Evolutionary conservation across 164 flowering plant species (phyloP).

Genomic region (Magnolia changhungtana): DNA sequence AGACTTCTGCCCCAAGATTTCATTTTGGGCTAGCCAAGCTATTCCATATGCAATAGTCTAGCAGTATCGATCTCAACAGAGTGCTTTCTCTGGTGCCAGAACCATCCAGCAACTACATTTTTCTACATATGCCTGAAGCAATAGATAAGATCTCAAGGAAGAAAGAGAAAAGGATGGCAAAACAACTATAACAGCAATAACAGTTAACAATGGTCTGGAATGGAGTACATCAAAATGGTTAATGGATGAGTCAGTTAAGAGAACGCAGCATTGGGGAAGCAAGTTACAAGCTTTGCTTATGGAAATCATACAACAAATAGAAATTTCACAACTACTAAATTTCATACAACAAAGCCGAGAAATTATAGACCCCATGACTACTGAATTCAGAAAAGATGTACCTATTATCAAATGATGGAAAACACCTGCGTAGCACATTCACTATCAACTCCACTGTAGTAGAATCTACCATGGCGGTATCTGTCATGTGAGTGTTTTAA

Average conservation of each 20-base stretch:
- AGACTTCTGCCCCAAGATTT: too few relatives aligned
- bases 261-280: too few relatives aligned
- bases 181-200: background rate
- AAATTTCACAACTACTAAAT: too few relatives aligned
- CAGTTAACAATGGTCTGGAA: background rate
- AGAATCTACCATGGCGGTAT: constrained; percentile 88
- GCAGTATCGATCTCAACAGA: constrained; percentile 44
- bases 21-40: too few relatives aligned
- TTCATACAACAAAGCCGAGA: too few relatives aligned
- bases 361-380: too few relatives aligned
- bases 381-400: too few relatives aligned
- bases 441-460: constrained; percentile 81
- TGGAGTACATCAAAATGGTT: background rate
- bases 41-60: background rate
- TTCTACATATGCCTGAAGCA: constrained; percentile 30
- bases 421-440: constrained; percentile 62
- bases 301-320: too few relatives aligned
- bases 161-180: background rate
- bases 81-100: constrained; percentile 54
- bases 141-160: background rate
- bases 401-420: constrained; percentile 86
- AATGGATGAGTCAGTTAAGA: background rate
- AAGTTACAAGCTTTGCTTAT: background rate
- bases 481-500: constrained; percentile 96
- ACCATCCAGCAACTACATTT: constrained; percentile 31